Base-by-base conservation (phyloP, 208 protist genomes). In the Crithidia thermophila region DNA sequence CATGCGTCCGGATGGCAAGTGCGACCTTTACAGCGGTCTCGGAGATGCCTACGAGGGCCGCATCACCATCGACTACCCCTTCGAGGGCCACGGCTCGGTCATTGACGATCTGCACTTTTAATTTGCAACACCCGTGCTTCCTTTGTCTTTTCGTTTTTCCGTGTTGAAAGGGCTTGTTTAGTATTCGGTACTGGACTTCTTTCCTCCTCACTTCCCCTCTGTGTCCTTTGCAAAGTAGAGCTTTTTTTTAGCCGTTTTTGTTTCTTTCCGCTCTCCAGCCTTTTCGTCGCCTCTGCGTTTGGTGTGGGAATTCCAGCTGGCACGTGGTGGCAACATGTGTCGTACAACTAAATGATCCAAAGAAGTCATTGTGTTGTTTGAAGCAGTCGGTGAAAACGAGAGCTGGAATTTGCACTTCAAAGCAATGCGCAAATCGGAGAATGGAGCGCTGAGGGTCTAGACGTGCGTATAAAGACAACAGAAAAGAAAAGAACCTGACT, bases 61-160 rank as follows among this genome's bases (percentile, higher is more conserved):
- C 46, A 85, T 90, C 61, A 84, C 77, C 30, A 90, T 90, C 23
- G 74, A 90, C 67, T 90, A 90, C 68, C 84, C 80, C 7, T 89
- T 89, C 46, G 83, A 89, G 59, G 79, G 83, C 23, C 70, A 82
- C 56, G 83, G 83, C 27, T 71, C 74, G 20, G 57, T 89, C 37
- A 72, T 83, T 28, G 74, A 88, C 27, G 37, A 80, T 46, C 47
- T 87, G 34, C 55, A 34, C 72, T 83, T 73, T 58, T 66, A 74
- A 34, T 8, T 11, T 6, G n/a, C 39, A 40, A 10, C 23, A 63
- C 25, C 25, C n/a, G 3, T 33, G 27, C 55, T 55, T 23, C 13
- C 33, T 39, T 51, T 13, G 47, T 58, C 51, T 28, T 37, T 58
- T 49, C n/a, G 49, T 69, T 36, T 51, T 33, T 21, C 36, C 10